Conservation (phyloP, 1,139 yeast species). For the Pichia sp. region DNA sequence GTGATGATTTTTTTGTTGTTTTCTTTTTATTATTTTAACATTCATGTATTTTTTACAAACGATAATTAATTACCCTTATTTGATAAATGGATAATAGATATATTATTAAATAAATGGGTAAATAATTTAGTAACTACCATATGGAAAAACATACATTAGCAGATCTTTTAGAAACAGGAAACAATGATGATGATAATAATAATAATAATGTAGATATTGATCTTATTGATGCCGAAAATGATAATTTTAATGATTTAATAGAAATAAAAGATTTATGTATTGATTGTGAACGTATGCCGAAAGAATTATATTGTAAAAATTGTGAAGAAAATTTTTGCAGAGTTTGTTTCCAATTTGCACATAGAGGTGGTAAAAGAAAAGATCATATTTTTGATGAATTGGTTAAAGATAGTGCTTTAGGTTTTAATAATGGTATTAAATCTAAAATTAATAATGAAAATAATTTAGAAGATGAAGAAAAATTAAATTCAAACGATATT, state of each 20-base stretch:
- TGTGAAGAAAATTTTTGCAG: slow-evolving; percentile 63
- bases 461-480: slow-evolving; percentile 5
- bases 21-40: too few species aligned
- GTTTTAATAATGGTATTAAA: slow-evolving; percentile 21
- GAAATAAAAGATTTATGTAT: slow-evolving; percentile 34
- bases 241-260: neutral
- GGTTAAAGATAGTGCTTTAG: slow-evolving; percentile 10
- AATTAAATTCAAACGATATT: slow-evolving; percentile 4
- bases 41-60: too few species aligned
- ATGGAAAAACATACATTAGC: slow-evolving; percentile 20
- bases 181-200: slow-evolving; percentile 11
- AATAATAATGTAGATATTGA: slow-evolving; percentile 8
- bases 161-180: slow-evolving; percentile 20
- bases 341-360: slow-evolving; percentile 60
- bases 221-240: neutral
- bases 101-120: too few species aligned
- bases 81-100: too few species aligned
- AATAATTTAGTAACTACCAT: too few species aligned
- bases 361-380: slow-evolving; percentile 56
- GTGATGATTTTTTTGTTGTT: too few species aligned
- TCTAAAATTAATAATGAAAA: slow-evolving; percentile 21
- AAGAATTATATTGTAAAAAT: slow-evolving; percentile 47
- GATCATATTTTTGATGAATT: slow-evolving; percentile 31
- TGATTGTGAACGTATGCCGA: slow-evolving; percentile 67
- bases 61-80: too few species aligned